phyloP scores from a whole-genome alignment of 23 red algal genomes.

The Rhodosorus marinus region DNA sequence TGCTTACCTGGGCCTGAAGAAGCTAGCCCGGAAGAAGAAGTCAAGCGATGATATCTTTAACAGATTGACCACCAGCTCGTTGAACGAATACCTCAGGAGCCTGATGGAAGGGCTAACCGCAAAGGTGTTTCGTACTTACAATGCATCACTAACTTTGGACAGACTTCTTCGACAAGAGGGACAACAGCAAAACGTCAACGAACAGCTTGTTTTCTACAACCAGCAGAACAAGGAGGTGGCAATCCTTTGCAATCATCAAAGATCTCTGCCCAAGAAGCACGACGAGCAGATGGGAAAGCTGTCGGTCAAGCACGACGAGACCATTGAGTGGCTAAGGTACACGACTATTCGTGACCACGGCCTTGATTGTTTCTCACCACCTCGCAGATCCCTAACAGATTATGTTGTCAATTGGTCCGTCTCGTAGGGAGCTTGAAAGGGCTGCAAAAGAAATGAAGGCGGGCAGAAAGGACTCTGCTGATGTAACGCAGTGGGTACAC shows the following conservation, averaged over 20 bases:
- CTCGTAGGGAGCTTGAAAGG: too few species aligned
- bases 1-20: constrained; percentile 45
- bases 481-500: constrained; percentile 38
- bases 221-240: constrained; percentile 95
- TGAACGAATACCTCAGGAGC: constrained; percentile 89
- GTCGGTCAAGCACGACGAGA: constrained; percentile 29
- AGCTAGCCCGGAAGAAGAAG: constrained; percentile 39
- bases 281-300: constrained; percentile 60
- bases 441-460: constrained; percentile 4
- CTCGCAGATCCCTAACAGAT: too few species aligned
- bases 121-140: constrained; percentile 99
- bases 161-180: constrained; percentile 13
- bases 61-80: constrained; percentile 32
- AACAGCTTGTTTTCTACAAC: constrained; percentile 78
- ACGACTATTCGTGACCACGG: neutral
- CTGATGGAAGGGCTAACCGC: constrained; percentile 88
- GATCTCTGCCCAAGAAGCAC: constrained; percentile 50
- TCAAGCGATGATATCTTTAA: constrained; percentile 67
- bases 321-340: constrained; percentile 12
- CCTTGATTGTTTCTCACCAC: neutral
- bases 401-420: too few species aligned
- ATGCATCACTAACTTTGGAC: constrained; percentile 82
- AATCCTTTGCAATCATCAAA: constrained; percentile 92
- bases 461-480: neutral
- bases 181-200: constrained; percentile 4